Percentiles rank a stretch among this genome's conserved stretches.
These are phyloP conservation scores for Mallotus nudiflorus DNA, from an alignment of 345 rosid genomes.

Conservation along the genomic window DNA sequence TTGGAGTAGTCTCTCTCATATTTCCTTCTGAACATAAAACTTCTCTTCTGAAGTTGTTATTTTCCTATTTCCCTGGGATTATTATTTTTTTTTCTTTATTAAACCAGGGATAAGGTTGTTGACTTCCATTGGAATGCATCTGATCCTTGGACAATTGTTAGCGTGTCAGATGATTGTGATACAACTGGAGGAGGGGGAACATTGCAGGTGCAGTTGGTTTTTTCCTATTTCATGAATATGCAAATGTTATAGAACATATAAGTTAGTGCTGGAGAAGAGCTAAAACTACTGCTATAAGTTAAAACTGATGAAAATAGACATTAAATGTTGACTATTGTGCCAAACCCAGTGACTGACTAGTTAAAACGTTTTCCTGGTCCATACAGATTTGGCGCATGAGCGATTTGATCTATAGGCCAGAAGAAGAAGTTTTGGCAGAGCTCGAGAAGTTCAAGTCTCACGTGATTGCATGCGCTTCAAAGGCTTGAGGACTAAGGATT, in stretches of 20 bases:
- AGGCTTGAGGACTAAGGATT: conserved; percentile 41
- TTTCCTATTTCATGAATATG: neutral
- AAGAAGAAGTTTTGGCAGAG: conserved; percentile 89
- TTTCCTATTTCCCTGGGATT: neutral
- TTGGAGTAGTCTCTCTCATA: neutral
- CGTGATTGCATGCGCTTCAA: conserved; percentile 58
- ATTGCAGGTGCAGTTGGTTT: conserved; percentile 57
- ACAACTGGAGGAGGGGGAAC: conserved; percentile 95
- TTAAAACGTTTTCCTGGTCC: neutral
- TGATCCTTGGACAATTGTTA: conserved; percentile 95
- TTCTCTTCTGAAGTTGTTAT: neutral
- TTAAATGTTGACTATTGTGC: neutral
- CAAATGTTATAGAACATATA: neutral
- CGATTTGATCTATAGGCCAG: conserved; percentile 81
- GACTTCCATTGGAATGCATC: conserved; percentile 90
- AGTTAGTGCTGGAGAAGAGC: neutral
- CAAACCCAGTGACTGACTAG: neutral
- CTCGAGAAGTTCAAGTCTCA: conserved; percentile 81
- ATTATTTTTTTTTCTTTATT: neutral
- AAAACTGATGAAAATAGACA: neutral
- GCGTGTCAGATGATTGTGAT: conserved; percentile 97
- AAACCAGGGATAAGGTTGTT: conserved; percentile 83
- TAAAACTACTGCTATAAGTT: neutral
- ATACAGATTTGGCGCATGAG: conserved; percentile 92
- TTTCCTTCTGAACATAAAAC: neutral